Conservation (phyloP, 495 filamentous ascomycete genomes). For the Podospora bellae-mahoneyi region DNA sequence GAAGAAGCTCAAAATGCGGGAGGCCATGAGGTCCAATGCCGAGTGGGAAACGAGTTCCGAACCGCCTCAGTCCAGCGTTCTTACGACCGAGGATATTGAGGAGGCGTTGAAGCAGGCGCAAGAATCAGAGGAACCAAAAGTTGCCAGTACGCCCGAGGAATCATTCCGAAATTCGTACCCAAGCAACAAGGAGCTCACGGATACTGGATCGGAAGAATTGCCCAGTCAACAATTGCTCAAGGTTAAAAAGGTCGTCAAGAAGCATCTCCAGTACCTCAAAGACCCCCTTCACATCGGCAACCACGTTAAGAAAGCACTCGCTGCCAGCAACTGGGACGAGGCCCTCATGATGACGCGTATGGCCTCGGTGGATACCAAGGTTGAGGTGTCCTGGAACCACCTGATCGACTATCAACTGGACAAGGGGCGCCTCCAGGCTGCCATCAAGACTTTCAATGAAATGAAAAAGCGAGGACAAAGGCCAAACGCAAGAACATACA, state of each 20-base stretch:
- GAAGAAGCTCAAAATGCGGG: neutral
- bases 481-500: conserved; percentile 76
- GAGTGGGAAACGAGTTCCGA: neutral
- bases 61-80: neutral
- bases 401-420: conserved; percentile 69
- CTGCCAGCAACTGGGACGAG: conserved; percentile 53
- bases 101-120: neutral
- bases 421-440: conserved; percentile 53
- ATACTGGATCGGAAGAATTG: neutral
- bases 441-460: conserved; percentile 83
- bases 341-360: conserved; percentile 63
- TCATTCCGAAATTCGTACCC: neutral
- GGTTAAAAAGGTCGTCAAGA: conserved; percentile 35
- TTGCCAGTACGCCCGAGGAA: neutral
- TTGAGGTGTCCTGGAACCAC: conserved; percentile 81
- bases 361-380: conserved; percentile 58
- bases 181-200: conserved; percentile 5
- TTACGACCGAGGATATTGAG: neutral
- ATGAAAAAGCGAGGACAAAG: conserved; percentile 88
- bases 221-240: conserved; percentile 3
- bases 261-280: conserved; percentile 59
- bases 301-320: conserved; percentile 56
- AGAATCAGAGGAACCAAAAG: neutral
- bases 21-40: neutral
- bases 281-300: conserved; percentile 66